Base-by-base conservation (phyloP, 1,139 yeast genomes). In the Pichia sp. region DNA sequence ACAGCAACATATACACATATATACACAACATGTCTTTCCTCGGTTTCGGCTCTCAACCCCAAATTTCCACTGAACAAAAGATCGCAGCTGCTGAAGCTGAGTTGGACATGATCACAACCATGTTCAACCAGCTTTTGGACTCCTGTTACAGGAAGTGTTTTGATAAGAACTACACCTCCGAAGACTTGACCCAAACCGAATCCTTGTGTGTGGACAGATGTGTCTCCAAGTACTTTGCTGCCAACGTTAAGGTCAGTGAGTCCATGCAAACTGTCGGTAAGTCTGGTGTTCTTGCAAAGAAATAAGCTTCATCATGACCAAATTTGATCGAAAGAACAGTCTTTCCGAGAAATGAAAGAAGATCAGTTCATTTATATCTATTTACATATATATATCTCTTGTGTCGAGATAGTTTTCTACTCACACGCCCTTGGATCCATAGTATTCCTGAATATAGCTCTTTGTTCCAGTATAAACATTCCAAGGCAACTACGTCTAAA, bases 221-320 rank as follows among this genome's bases (percentile, higher is more conserved):
- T 76, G 99, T 93, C 60, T 83, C 96, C 66, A 93, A 93, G 74
- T 93, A 93, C 75, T 95, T 95, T 66, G 97, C 91, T 67, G 91
- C 96, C 63, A 93, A 93, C 72, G 95, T 90, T 62, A 88, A 91
- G 75, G 97, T 95, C 61, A 98, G 98, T 63, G 98, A 92, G 70
- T 65, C 68, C 47, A 70, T 70, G 73, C 73, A 70, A 63, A 47
- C 63, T n/a, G 62, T 70, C 42, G 73, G 73, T 51, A 65, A 64
- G 54, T 63, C 64, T 50, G 73, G 72, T 46, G 59, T 63, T 9
- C 61, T 70, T 49, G 69, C 66, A 38, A 56, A 57, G 44, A 51
- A 52, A 48, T 54, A 48, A 44, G 4, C 14, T 33, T 14, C 10
- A 16, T 45, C 41, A 12, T 38, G 41, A 10, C 29, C 29, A 38